Evolutionary conservation across 1,284 basidiomycete species (phyloP).

Genomic region (Spongispora temasekensis): DNA sequence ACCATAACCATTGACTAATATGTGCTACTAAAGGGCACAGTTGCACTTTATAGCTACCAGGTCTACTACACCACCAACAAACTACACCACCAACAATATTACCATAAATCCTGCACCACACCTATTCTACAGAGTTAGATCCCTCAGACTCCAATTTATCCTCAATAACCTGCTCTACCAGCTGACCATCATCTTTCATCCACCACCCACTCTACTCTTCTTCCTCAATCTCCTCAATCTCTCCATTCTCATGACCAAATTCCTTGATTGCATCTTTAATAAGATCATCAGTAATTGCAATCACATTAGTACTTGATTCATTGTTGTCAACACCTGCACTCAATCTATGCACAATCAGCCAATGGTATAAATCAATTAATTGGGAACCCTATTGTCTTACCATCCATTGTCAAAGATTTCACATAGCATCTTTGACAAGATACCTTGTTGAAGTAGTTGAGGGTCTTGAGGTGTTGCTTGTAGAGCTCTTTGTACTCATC

Average conservation of each 20-base stretch:
- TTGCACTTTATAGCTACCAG: neutral
- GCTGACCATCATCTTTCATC: neutral
- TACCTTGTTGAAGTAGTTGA: neutral
- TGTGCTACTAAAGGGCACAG: neutral
- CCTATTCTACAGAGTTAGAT: neutral
- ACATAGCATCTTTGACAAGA: neutral
- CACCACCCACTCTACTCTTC: neutral
- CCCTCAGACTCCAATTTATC: neutral
- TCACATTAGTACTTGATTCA: neutral
- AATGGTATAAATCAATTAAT: neutral
- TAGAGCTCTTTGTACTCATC: neutral
- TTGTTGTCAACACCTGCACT: neutral
- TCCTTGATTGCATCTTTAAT: neutral
- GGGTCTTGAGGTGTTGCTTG: neutral
- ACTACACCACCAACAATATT: neutral
- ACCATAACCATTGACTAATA: neutral
- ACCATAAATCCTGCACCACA: neutral
- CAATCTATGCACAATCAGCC: neutral
- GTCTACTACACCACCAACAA: neutral
- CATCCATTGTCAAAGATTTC: neutral
- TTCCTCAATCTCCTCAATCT: neutral
- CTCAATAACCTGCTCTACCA: neutral
- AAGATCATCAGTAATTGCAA: neutral
- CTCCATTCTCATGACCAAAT: neutral
- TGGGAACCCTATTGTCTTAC: neutral